Evolutionary conservation across 805 yeast genomes (phyloP).

Genomic region (Nematodospora valgi): DNA sequence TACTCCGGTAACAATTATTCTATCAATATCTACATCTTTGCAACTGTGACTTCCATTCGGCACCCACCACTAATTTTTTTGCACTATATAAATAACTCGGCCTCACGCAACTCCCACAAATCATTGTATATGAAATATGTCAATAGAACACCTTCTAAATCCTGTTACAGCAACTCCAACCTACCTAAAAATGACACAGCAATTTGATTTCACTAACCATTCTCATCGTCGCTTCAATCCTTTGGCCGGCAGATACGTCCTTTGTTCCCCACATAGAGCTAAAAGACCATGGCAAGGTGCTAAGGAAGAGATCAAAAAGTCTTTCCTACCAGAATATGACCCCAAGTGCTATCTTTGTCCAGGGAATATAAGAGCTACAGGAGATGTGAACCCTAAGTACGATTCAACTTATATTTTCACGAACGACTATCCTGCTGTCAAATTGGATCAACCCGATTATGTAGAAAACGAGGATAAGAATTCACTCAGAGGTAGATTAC

Average conservation of each 20-base stretch:
- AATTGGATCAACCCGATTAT: conserved; percentile 50
- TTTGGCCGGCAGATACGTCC: conserved; percentile 61
- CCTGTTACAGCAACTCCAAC: conserved; percentile 19
- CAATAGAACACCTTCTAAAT: conserved; percentile 18
- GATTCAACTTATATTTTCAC: conserved; percentile 55
- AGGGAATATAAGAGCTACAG: conserved; percentile 63
- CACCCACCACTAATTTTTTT: conserved; percentile 1
- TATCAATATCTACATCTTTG: not conserved
- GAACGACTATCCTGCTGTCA: conserved; percentile 72
- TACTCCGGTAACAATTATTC: not conserved
- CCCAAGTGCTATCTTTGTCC: conserved; percentile 71
- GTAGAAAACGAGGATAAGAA: conserved; percentile 14
- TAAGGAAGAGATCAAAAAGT: conserved; percentile 46
- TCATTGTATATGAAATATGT: conserved; percentile 2
- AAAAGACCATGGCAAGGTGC: conserved; percentile 83
- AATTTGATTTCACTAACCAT: conserved; percentile 50
- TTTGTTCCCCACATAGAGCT: conserved; percentile 74
- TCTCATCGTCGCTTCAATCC: conserved; percentile 73
- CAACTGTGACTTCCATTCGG: not conserved
- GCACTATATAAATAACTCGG: not conserved
- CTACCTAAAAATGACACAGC: conserved; percentile 17
- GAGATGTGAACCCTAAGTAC: conserved; percentile 56
- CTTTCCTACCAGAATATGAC: conserved; percentile 52
- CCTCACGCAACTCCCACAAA: too few species aligned
- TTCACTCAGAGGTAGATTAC: conserved; percentile 39